Percentiles rank a stretch among this genome's conserved stretches.
phyloP scores from a whole-genome alignment of 164 flowering plant species.

The Cinnamomum chago region DNA sequence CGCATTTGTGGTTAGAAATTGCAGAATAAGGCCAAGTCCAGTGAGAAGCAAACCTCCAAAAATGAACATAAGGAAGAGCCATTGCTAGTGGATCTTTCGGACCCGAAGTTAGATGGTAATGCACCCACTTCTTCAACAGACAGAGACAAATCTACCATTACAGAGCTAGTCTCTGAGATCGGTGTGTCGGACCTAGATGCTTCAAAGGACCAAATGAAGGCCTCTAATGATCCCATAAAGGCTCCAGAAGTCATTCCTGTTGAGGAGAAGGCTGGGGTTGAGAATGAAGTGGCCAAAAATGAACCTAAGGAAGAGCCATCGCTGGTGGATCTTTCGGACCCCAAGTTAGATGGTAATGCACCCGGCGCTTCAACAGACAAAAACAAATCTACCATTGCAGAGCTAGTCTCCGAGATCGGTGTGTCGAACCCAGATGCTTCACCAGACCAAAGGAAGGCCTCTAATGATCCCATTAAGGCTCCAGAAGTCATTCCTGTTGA shows the following conservation, averaged over 20 bases:
- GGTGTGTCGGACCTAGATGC: neutral
- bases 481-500: constrained; percentile 8
- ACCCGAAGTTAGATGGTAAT: constrained; percentile 26
- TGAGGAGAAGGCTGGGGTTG: constrained; percentile 4
- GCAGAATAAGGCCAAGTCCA: constrained; percentile 34
- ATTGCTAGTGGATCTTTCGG: constrained; percentile 35
- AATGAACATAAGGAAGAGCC: constrained; percentile 24
- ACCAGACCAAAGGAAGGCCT: neutral
- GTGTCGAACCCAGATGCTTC: neutral
- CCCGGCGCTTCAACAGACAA: constrained; percentile 14
- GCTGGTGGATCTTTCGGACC: constrained; percentile 37
- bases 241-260: constrained; percentile 7
- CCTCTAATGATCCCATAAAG: neutral
- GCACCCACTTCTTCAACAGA: constrained; percentile 14
- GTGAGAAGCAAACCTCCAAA: constrained; percentile 16
- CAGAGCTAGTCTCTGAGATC: constrained; percentile 16
- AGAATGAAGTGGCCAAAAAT: constrained; percentile 11
- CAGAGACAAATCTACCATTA: constrained; percentile 6
- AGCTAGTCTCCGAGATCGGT: constrained; percentile 15
- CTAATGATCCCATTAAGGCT: neutral
- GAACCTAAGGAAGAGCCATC: constrained; percentile 27
- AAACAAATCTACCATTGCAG: constrained; percentile 7
- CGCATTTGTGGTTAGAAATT: neutral
- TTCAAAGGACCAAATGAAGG: neutral
- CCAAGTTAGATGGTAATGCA: constrained; percentile 22